Evolutionary conservation across 345 rosid genomes (phyloP), one percentile per base, ranked within the genome.

Genomic region (Citrus hindsii): DNA sequence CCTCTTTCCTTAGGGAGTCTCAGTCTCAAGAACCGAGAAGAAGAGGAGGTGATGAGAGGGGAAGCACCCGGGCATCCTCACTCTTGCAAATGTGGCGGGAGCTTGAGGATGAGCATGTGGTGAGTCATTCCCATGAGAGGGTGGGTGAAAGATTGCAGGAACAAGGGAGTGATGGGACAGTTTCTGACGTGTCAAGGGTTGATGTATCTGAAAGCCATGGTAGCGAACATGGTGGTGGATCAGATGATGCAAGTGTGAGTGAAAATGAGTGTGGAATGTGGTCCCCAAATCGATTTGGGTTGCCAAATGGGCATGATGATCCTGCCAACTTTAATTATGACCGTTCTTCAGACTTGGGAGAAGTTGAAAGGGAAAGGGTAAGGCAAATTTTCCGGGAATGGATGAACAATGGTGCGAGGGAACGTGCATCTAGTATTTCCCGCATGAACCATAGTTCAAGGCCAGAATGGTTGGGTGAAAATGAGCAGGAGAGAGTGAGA

Each of bases 401-500:
- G 99, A 92, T 81, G 93, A 89, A 83, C 77, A 81, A 84, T 82
- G 88, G 94, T 80, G 82, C 79, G 10, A 89, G 89, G 78, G 97
- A 91, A 56, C 76, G 82, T 12, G 38, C 83, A 37, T 77, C 97
- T 25, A 80, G 81, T 79, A 82, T 83, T 76, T 86, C 92, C 24
- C 83, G 51, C 46, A 67, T 85, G 80, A 86, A 74, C 60, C 86
- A 85, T 76, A 76, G 83, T 77, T 68, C 96, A 56, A 88, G 91
- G 77, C 87, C 86, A 10, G 94, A 90, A 64, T 90, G 95, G 94
- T 92, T 93, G 62, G 98, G 96, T 51, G 97, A 95, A 85, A 90
- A 86, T 24, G 99, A 95, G 81, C 99, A 93, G 86, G 97, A 88
- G 87, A 92, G 99, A 79, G 98, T 93, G 71, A 90, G 99, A 84